Conservation (phyloP, 345 rosid species). For the Heritiera littoralis region DNA sequence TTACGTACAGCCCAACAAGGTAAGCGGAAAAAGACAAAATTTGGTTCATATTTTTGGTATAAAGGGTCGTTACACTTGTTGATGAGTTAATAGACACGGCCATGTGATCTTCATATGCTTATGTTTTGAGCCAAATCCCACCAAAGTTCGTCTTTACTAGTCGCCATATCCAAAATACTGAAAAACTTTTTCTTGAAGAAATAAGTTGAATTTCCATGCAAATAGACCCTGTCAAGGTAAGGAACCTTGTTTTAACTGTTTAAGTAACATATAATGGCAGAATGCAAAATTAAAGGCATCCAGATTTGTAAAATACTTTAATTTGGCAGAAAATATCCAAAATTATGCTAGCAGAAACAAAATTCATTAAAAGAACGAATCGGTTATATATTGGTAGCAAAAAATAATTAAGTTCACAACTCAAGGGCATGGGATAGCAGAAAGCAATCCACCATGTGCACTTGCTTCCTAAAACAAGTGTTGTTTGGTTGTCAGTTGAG, state of each 20-base stretch:
- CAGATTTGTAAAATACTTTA: background rate
- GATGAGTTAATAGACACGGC: no score
- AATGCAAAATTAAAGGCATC: background rate
- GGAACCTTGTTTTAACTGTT: background rate
- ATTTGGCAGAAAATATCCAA: background rate
- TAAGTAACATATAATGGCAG: background rate
- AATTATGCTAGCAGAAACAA: no score
- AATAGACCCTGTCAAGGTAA: background rate
- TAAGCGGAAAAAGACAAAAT: no score
- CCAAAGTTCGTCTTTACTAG: no score
- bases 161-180: background rate
- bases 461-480: background rate
- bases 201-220: background rate
- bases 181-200: background rate
- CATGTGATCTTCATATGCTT: no score
- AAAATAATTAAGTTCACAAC: background rate
- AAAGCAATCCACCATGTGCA: background rate
- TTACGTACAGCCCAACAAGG: no score
- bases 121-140: no score
- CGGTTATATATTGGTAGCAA: conserved; percentile 3
- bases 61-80: no score
- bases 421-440: conserved; percentile 2
- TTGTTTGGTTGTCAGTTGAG: background rate
- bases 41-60: no score
- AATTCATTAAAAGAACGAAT: background rate